Percentiles rank a stretch among this genome's conserved stretches.
Conservation (phyloP, 139 green algal species). For the Tetraselmis striata region DNA sequence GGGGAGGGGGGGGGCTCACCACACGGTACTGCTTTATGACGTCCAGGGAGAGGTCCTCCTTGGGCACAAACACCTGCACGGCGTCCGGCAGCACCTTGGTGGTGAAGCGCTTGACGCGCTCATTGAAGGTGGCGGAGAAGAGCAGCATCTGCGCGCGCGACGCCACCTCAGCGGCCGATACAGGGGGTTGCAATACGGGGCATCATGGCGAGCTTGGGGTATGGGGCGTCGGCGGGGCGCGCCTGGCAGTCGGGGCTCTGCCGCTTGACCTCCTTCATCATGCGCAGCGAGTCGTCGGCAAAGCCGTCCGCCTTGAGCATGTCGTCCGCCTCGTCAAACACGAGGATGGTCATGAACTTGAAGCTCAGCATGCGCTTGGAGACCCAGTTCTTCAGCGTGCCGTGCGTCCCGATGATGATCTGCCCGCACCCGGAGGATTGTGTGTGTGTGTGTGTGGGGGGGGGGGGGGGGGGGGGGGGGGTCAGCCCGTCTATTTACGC, state of each 20-base stretch:
- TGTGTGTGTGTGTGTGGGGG: neutral
- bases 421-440: conserved; percentile 26
- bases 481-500: no score
- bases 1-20: conserved; percentile 29
- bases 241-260: neutral
- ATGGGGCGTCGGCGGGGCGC: neutral
- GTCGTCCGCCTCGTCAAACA: conserved; percentile 99
- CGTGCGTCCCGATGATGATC: conserved; percentile 93
- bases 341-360: conserved; percentile 72
- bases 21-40: conserved; percentile 98
- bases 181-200: neutral
- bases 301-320: conserved; percentile 95
- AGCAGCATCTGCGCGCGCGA: conserved; percentile 68
- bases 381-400: conserved; percentile 84
- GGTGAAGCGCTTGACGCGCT: conserved; percentile 82
- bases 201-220: neutral
- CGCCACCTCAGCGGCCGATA: no score
- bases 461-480: no score
- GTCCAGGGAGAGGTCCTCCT: conserved; percentile 89
- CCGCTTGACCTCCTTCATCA: conserved; percentile 41
- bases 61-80: conserved; percentile 76
- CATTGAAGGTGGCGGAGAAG: conserved; percentile 97
- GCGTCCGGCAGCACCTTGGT: conserved; percentile 53
- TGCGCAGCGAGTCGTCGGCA: conserved; percentile 75
- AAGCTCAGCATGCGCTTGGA: conserved; percentile 64